Base-by-base conservation (phyloP, 257 asterid genomes). In the Buddleja alternifolia region DNA sequence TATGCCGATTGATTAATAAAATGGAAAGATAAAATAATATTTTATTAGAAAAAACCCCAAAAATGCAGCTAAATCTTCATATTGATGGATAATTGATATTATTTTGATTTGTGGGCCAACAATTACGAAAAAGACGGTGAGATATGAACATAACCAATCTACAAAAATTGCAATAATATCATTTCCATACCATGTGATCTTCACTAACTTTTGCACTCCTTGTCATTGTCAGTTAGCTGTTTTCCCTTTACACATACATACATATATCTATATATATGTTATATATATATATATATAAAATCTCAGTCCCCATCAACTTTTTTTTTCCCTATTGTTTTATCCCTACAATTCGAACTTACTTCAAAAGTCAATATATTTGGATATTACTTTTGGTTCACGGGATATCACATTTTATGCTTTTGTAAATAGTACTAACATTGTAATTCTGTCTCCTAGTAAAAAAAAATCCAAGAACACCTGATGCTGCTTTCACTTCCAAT, bases 161-260 rank as follows among this genome's bases (percentile, higher is more conserved):
- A 39, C n/a, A n/a, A 42, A 54, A 40, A 57, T 39, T 4, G 56
- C 55, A 68, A 66, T 61, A 60, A 41, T 29, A 29, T 29, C 2
- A 29, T 46, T 19, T 25, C 45, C 50, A 5, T 46, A 56, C 62
- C 64, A 59, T 68, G 71, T 67, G 79, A 63, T 21, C 34, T 15
- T 19, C 16, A 66, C 50, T 21, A 41, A 45, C 29, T 56, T 51
- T 32, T 8, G 57, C 25, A 9, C 15, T 21, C 21, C 23, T 6
- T 41, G 73, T 67, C 81, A 19, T 45, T 63, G 56, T 80, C 69
- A 58, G 36, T 53, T 58, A 42, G 77, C 74, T 69, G 79, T 72
- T 34, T 21, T 48, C 67, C 8, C 23, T 23, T 29, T 29, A 29
- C 5, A 29, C 34, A 29, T 5, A 29, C 3, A 29, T 5, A 29